Base-by-base conservation (phyloP, 768 basidiomycete genomes). In the Tylopilus balloui region DNA sequence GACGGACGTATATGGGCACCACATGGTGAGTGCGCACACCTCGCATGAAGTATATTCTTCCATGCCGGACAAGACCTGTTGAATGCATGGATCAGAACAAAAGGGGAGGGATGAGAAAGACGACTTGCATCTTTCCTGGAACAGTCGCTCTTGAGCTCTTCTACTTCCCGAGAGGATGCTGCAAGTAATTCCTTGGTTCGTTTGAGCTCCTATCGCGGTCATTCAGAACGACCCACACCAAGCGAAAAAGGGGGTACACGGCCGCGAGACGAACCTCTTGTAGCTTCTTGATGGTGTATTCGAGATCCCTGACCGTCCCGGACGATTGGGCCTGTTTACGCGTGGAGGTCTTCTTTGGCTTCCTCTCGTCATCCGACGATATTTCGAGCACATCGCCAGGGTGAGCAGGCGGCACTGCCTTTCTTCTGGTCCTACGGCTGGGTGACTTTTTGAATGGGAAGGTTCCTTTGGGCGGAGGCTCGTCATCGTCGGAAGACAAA, bases 1-100 rank as follows among this genome's bases (percentile, higher is more conserved):
- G 17, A 70, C 83, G 35, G 56, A 87, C 86, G 76, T 72, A 56
- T 78, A 83, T 1, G 86, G 86, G 8, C 70, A 69, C 81, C 83
- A 85, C 78, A 88, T 79, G 49, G 74, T 74, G 35, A 65, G 50
- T 0, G 77, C 73, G 61, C 86, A 89, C 35, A 89, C 77, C 50
- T 83, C 83, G 59, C 86, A 89, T 35, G 66, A 72, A 12, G 80
- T 61, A 39, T 72, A 58, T 21, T 86, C 84, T 25, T 80, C 78
- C 1, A 88, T 51, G 29, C 74, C 56, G 0, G 64, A 55, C n/a
- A 67, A 21, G 51, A 75, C 69, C 80, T 81, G 40, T 12, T 37
- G 5, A 15, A 19, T 13, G 2, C 9, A 25, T 10, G 19, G 2
- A 47, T 58, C 3, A 52, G 55, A 42, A n/a, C 0, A 20, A 48